Evolutionary conservation across 225 moss, liverwort and hornwort species (phyloP), one percentile per base, ranked within the genome.

Genomic region (Ulota crispa): DNA sequence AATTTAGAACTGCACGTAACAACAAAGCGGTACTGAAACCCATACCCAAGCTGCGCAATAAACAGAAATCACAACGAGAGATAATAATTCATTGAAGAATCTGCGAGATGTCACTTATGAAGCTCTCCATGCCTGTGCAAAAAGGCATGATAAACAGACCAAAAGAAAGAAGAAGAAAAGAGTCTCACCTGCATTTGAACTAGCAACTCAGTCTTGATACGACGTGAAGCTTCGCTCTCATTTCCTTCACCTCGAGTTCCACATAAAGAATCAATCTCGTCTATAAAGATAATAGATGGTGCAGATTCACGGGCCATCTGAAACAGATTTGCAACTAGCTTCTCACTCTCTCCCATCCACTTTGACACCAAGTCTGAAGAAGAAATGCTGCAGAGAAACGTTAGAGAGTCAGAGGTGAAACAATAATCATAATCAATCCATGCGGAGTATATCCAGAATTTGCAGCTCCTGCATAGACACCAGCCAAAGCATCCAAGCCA

Each of bases 321-420:
- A 78, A 98, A 98, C 61, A 98, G 84, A 87, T 98, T 95, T 12
- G 97, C 94, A 77, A 98, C 95, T 8, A 95, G 90, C 83, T 95
- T 98, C 89, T 98, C 97, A 81, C 97, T 98, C 86, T 98, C 97
- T 82, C 97, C 95, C 95, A 95, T 95, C 95, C 95, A 98, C 88
- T 98, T 98, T 52, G 95, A 95, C 60, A 98, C 95, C 87, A 95
- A 87, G 85, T 98, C 97, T 47, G 97, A 98, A 21, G 97, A 94
- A 36, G 97, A 98, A 85, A 98, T 98, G 86, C 95, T 98, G 91
- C 85, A 86, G 61, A 83, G 54, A 50, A 39, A 87, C 55, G 30
- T 32, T n/a, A 5, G 69, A 75, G 3, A 72, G 28, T 82, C 73
- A 64, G 73, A 50, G 23, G 73, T 67, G 45, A 66, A 67, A 71